Conservation (phyloP, 441 rosid genomes). For the Arabidopsis lyrata region DNA sequence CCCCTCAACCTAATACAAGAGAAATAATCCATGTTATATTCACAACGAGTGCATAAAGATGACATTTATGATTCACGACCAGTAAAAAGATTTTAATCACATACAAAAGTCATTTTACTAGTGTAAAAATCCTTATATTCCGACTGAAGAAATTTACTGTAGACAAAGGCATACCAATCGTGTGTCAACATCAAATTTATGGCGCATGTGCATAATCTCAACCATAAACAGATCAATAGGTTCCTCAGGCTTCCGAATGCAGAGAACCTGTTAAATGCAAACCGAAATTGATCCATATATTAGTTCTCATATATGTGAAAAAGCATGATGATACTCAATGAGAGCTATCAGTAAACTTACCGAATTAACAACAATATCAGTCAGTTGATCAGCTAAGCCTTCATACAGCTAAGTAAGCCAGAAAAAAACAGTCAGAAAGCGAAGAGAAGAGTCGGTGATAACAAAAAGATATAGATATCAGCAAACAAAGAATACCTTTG, state of each 20-base stretch:
- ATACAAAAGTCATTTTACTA: conserved; percentile 1
- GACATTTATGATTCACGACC: neutral
- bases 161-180: conserved; percentile 60
- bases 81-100: neutral
- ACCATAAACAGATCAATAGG: conserved; percentile 94
- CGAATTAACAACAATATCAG: conserved; percentile 84
- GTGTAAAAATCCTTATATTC: neutral
- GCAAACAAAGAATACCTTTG: conserved; percentile 60
- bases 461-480: neutral
- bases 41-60: conserved; percentile 1
- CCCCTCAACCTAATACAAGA: conserved; percentile 75
- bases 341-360: conserved; percentile 51
- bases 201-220: conserved; percentile 98
- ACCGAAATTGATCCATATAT: conserved; percentile 9
- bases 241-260: conserved; percentile 85
- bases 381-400: conserved; percentile 88
- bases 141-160: neutral
- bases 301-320: neutral
- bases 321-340: conserved; percentile 9
- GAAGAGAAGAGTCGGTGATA: conserved; percentile 1
- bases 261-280: conserved; percentile 67
- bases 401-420: conserved; percentile 68
- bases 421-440: conserved; percentile 26
- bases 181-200: conserved; percentile 95
- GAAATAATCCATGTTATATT: conserved; percentile 6